Base-by-base conservation (phyloP, 345 rosid genomes). In the Linum usitatissimum region DNA sequence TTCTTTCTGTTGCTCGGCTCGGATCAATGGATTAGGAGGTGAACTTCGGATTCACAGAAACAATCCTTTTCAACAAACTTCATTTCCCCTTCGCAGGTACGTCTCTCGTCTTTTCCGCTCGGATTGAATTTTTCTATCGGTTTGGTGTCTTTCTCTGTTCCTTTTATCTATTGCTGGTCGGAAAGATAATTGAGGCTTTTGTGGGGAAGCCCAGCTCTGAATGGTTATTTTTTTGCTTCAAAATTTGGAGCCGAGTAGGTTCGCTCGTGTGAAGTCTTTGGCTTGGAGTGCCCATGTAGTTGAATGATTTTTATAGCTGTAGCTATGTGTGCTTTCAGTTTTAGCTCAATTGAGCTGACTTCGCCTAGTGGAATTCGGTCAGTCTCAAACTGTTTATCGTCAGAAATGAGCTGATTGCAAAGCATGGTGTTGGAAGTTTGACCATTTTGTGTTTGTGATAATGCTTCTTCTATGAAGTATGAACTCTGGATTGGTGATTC, bases 1-100 rank as follows among this genome's bases (percentile, higher is more conserved):
- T 73, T 84, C 96, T 28, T 36, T 86, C 42, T 83, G 85, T 68
- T 79, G 86, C 2, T 75, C 88, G 15, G 70, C 75, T 49, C 86
- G 77, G 76, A 73, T 88, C 78, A 80, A 68, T 71, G 90, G 87
- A 9, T 76, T 88, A 57, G 73, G 75, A 15, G 78, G 69, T 2
- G 80, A 77, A 34, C 79, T 82, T 53, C 69, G 64, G 65, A 72
- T 80, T 15, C 84, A 71, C 60, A 81, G 69, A 31, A 54, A 62
- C 30, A 61, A 55, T 64, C 66, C 77, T n/a, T 60, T 42, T 39
- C 81, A 61, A 63, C 77, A 83, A 80, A 66, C 28, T 70, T 74
- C 81, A 12, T 38, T 79, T 23, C 23, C 80, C 59, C 39, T 76
- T 48, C 39, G 84, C 31, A 77, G 91, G 91, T 85, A 55, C 6